phyloP scores from a whole-genome alignment of 805 yeast genomes.

The Isabelozyma rhagii region DNA sequence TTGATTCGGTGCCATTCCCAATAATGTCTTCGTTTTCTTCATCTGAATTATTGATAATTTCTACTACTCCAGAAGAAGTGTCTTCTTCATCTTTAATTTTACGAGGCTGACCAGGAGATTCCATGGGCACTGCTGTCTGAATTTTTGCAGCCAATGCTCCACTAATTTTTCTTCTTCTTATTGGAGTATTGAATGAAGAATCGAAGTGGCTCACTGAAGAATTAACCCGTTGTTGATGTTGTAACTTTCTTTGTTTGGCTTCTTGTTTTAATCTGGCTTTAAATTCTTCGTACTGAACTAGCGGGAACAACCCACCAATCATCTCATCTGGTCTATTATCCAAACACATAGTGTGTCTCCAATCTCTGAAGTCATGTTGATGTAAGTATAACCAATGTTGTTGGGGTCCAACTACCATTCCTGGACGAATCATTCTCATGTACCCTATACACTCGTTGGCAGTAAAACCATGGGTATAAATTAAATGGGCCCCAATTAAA shows the following conservation, averaged over 20 bases:
- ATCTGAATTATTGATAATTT: conserved; percentile 44
- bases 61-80: conserved; percentile 27
- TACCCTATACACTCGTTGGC: conserved; percentile 96
- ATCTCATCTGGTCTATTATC: conserved; percentile 63
- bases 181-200: conserved; percentile 67
- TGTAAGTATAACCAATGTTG: conserved; percentile 98
- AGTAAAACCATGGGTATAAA: conserved; percentile 94
- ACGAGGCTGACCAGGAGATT: conserved; percentile 97
- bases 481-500: conserved; percentile 93
- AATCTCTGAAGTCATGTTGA: conserved; percentile 92
- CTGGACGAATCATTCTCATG: conserved; percentile 95
- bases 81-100: conserved; percentile 46
- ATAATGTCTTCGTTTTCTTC: conserved; percentile 19
- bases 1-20: conserved; percentile 12
- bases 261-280: conserved; percentile 50
- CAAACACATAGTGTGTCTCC: conserved; percentile 88
- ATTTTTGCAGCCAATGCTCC: conserved; percentile 68
- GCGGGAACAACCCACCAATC: conserved; percentile 65
- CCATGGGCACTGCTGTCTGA: conserved; percentile 79
- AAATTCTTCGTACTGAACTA: conserved; percentile 60
- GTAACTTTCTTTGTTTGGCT: conserved; percentile 34
- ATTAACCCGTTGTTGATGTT: conserved; percentile 29
- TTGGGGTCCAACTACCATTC: conserved; percentile 99
- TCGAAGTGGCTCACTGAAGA: conserved; percentile 30
- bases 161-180: conserved; percentile 61